Conservation (phyloP, 805 yeast genomes). For the Candida nonsorbophila region DNA sequence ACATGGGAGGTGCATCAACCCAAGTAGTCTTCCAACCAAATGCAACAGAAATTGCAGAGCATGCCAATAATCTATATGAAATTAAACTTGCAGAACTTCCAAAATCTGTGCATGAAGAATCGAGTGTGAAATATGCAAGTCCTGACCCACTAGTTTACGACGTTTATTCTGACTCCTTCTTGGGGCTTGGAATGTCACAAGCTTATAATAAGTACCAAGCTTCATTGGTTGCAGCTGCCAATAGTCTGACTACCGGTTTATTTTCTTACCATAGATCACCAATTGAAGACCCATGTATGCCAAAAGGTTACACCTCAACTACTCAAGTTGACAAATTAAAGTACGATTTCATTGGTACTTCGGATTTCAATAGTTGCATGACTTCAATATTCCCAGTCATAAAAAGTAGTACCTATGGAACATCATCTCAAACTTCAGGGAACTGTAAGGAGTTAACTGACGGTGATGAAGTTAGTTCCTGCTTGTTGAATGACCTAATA, state of each 20-base stretch:
- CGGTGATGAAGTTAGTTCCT: slow-evolving; percentile 33
- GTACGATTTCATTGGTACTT: slow-evolving; percentile 44
- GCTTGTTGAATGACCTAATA: slow-evolving; percentile 46
- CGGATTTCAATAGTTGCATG: slow-evolving; percentile 47
- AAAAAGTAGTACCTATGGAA: slow-evolving; percentile 22
- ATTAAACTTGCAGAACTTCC: slow-evolving; percentile 38
- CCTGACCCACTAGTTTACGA: slow-evolving; percentile 22
- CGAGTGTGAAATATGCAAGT: slow-evolving; percentile 1
- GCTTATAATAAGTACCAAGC: slow-evolving; percentile 45
- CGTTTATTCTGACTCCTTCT: slow-evolving; percentile 50
- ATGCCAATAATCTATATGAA: slow-evolving; percentile 40
- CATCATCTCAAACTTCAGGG: slow-evolving; percentile 13
- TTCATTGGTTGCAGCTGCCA: slow-evolving; percentile 19
- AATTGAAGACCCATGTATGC: slow-evolving; percentile 53
- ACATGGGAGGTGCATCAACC: slow-evolving; percentile 63
- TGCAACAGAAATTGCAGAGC: slow-evolving; percentile 37
- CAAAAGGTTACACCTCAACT: slow-evolving; percentile 34
- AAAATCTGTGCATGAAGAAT: slow-evolving; percentile 7
- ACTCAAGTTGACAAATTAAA: slow-evolving; percentile 17
- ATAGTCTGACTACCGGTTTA: slow-evolving; percentile 3
- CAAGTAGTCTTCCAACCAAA: slow-evolving; percentile 63
- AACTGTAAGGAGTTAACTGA: slow-evolving; percentile 28
- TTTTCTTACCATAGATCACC: slow-evolving; percentile 16
- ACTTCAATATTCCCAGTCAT: slow-evolving; percentile 43
- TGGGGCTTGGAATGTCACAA: slow-evolving; percentile 59